phyloP scores from a whole-genome alignment of 208 protist genomes.

The Leishmania mexicana region DNA sequence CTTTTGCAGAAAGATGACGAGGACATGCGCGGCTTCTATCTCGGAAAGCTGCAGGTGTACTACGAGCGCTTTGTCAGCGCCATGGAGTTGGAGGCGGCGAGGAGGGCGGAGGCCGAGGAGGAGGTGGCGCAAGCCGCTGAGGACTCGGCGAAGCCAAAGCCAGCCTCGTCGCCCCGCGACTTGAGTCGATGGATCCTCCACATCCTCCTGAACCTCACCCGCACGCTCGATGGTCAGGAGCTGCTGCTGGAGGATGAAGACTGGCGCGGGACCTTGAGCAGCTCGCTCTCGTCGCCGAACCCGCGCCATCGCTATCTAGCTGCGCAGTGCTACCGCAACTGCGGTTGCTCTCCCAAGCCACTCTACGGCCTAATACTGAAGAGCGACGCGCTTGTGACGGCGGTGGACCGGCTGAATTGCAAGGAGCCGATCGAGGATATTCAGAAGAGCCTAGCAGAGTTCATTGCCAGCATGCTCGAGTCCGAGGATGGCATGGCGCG shows the following conservation, averaged over 20 bases:
- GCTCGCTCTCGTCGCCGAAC: conserved; percentile 43
- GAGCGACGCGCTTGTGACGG: conserved; percentile 40
- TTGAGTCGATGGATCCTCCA: conserved; percentile 75
- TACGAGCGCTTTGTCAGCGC: conserved; percentile 40
- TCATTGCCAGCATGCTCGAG: conserved; percentile 61
- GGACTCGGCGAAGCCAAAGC: conserved; percentile 9
- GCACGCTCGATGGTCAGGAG: conserved; percentile 68
- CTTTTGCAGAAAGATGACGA: conserved; percentile 79
- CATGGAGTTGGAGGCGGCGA: conserved; percentile 16
- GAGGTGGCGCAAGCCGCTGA: neutral
- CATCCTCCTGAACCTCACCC: conserved; percentile 83
- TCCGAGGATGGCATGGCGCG: conserved; percentile 67
- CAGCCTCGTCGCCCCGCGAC: conserved; percentile 41
- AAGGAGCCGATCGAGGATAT: conserved; percentile 45
- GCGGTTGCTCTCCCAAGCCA: conserved; percentile 49
- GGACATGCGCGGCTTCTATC: conserved; percentile 83
- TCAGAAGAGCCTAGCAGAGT: conserved; percentile 67
- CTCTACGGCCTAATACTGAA: conserved; percentile 52
- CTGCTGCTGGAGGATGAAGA: conserved; percentile 77
- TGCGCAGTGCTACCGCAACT: conserved; percentile 83
- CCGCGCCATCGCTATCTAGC: conserved; percentile 62
- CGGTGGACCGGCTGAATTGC: conserved; percentile 50
- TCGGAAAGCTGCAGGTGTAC: conserved; percentile 70
- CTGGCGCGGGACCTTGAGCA: conserved; percentile 52
- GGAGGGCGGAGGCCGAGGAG: neutral